Evolutionary conservation across 495 filamentous ascomycete species (phyloP).

Genomic region (Rhypophila decipiens): DNA sequence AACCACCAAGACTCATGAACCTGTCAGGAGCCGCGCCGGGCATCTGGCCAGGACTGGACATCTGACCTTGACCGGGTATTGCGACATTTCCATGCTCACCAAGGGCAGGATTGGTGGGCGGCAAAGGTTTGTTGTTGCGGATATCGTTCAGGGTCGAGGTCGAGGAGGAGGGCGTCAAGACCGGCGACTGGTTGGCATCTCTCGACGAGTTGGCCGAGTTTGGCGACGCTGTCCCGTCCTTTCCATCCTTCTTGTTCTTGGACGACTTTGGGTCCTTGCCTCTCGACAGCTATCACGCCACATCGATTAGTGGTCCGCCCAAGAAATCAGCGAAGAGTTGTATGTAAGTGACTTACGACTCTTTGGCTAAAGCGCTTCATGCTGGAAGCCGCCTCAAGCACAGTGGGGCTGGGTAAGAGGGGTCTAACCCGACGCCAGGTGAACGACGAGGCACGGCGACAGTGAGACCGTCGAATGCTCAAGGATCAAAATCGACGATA

Average conservation of each 20-base stretch:
- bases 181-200: constrained; percentile 51
- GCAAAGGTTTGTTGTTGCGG: constrained; percentile 77
- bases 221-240: constrained; percentile 71
- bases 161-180: constrained; percentile 71
- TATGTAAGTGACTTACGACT: constrained; percentile 65
- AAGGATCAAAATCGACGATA: too few species aligned
- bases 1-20: constrained; percentile 32
- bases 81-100: constrained; percentile 37
- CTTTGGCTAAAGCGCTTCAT: constrained; percentile 98
- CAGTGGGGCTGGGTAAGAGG: constrained; percentile 25
- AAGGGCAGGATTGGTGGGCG: constrained; percentile 56
- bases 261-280: constrained; percentile 88
- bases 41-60: constrained; percentile 16
- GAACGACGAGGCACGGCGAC: constrained; percentile 8
- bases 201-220: constrained; percentile 52
- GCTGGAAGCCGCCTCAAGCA: constrained; percentile 44
- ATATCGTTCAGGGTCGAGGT: constrained; percentile 79
- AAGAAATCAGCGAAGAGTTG: not conserved
- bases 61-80: constrained; percentile 34
- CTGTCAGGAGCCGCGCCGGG: constrained; percentile 36
- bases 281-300: constrained; percentile 76
- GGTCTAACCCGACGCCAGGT: constrained; percentile 25
- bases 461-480: not conserved
- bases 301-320: not conserved
- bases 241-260: constrained; percentile 84